Base-by-base conservation (phyloP, 176 grass and related monocot genomes). In the barley (Hordeum vulgare) region DNA sequence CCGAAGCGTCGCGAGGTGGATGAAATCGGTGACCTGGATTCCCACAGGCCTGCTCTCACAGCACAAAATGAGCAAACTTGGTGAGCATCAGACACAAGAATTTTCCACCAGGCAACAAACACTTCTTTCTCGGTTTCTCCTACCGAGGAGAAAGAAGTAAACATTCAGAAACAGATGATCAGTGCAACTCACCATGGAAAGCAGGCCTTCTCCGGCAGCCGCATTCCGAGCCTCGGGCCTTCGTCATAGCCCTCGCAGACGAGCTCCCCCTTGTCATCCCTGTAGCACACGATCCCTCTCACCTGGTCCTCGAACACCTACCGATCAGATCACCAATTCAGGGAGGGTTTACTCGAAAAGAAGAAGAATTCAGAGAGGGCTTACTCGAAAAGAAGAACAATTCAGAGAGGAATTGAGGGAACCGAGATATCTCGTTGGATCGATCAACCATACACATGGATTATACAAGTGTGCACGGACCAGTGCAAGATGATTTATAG, bases 211-310 rank as follows among this genome's bases (percentile, higher is more conserved):
- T 91, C 84, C 4, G 77, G 83, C 67, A 85, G 27, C 44, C 34
- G 77, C 61, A 41, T 83, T 64, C 84, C 84, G 18, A 89, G 80
- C 77, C 92, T 72, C 0, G 90, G 95, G 5, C 95, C 92, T 86
- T 97, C 95, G 21, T 97, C 95, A 39, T 89, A 94, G 28, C 95
- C 95, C 82, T 97, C 95, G 35, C 92, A 97, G 80, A 97, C 82
- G 70, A 94, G 42, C 67, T 97, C 95, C 27, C 92, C 95, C 27
- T 84, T 88, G 61, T 88, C 95, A 66, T 97, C 88, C 66, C 37
- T 90, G 82, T 94, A 97, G 84, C 95, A 97, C 27, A 94, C 81
- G 11, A 97, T 89, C 35, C 95, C 95, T 73, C 88, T 87, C 57
- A 88, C 61, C 23, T 92, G 82, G 66, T 97, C 95, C 84, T 97